Conservation (phyloP, 495 filamentous ascomycete species). For the Pseudoneurospora amorphoporcata region DNA sequence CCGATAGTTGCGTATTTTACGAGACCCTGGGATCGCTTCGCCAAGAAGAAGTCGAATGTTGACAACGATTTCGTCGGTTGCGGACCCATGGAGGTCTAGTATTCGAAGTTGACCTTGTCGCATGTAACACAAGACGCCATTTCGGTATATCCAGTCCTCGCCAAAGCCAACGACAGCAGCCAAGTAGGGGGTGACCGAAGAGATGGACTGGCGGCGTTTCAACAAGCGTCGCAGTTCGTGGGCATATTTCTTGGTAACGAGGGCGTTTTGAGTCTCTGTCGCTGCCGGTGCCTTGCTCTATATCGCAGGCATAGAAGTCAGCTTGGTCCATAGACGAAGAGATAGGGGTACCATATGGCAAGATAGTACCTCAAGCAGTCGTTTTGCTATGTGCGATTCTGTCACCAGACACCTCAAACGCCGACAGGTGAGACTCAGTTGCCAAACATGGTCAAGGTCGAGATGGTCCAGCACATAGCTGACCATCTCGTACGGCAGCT, state of each 20-base stretch:
- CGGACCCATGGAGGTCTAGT: constrained; percentile 46
- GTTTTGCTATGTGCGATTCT: constrained; percentile 53
- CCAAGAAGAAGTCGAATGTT: constrained; percentile 41
- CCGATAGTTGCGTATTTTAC: constrained; percentile 28
- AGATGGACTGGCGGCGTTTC: constrained; percentile 51
- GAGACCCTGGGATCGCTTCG: constrained; percentile 19
- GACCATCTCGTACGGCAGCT: constrained; percentile 54
- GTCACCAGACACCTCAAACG: constrained; percentile 42
- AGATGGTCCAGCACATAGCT: constrained; percentile 48
- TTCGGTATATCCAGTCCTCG: constrained; percentile 50
- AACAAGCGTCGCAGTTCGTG: constrained; percentile 48
- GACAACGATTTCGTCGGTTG: constrained; percentile 46
- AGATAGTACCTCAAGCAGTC: constrained; percentile 44
- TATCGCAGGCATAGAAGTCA: constrained; percentile 9
- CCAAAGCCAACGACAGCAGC: constrained; percentile 50
- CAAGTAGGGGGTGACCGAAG: constrained; percentile 52
- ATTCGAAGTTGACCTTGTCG: constrained; percentile 48
- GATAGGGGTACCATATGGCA: neutral
- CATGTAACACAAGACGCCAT: constrained; percentile 55
- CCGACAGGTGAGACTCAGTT: constrained; percentile 40
- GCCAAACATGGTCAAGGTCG: constrained; percentile 39
- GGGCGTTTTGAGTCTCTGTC: constrained; percentile 47
- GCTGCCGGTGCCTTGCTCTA: constrained; percentile 47
- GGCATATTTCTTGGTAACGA: constrained; percentile 37
- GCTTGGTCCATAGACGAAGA: neutral